These are phyloP conservation scores for Chlamydomonas sp. DNA, from an alignment of 139 green algal species.

Conservation along the genomic window DNA sequence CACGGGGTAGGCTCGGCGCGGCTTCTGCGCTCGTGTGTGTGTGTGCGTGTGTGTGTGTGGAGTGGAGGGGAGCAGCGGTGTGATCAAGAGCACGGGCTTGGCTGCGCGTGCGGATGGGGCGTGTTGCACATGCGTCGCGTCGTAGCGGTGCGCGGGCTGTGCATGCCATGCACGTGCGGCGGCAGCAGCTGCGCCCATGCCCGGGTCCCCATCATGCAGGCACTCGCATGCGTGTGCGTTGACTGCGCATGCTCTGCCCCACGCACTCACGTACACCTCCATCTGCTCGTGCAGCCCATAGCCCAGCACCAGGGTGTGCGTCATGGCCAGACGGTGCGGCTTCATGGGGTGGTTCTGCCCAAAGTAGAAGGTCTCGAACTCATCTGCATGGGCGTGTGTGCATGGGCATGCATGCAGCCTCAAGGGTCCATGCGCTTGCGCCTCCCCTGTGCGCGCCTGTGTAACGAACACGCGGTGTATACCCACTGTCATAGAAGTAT, in stretches of 20 bases:
- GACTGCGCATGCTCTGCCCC: too few relatives aligned
- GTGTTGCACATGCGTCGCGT: too few relatives aligned
- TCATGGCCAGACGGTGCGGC: slow-evolving; percentile 90
- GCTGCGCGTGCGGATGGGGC: too few relatives aligned
- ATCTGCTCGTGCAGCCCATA: slow-evolving; percentile 90
- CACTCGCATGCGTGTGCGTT: too few relatives aligned
- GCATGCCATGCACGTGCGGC: too few relatives aligned
- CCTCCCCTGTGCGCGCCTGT: neutral
- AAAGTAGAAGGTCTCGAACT: slow-evolving; percentile 85
- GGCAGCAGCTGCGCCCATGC: too few relatives aligned
- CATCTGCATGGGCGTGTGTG: slow-evolving; percentile 13
- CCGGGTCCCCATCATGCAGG: too few relatives aligned
- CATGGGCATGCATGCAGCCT: neutral
- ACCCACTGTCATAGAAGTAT: slow-evolving; percentile 15
- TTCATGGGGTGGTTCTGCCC: slow-evolving; percentile 98
- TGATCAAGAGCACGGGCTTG: too few relatives aligned
- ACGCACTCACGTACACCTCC: slow-evolving; percentile 73
- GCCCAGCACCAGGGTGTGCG: slow-evolving; percentile 85
- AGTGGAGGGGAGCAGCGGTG: too few relatives aligned
- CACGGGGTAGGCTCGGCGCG: slow-evolving; percentile 60
- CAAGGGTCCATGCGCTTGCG: neutral
- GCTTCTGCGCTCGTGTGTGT: slow-evolving; percentile 53
- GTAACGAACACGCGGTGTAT: too few relatives aligned
- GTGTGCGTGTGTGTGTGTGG: neutral
- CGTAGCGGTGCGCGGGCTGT: too few relatives aligned